Base-by-base conservation (phyloP, 495 filamentous ascomycete genomes). In the Penicillium arizonense region DNA sequence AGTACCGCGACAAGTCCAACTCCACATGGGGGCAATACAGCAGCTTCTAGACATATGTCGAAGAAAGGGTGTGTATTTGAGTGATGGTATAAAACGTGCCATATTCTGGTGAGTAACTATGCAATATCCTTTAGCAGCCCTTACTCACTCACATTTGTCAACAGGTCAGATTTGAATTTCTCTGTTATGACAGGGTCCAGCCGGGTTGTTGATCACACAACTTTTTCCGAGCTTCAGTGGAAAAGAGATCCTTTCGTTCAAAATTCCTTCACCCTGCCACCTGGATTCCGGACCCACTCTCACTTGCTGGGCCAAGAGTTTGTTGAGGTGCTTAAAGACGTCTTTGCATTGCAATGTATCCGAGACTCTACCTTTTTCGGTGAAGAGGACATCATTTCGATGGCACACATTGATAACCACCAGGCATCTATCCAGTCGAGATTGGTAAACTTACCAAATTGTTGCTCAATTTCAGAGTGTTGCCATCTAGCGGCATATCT, bases 351-450 rank as follows among this genome's bases (percentile, higher is more conserved):
- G 50, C 68, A 72, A 53, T 69, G 69, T 45, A 71, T 71, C 11
- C 67, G 69, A 44, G 67, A 73, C 9, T 46, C 55, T 33, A 28
- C 56, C 26, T 38, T 38, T 13, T 52, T 60, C 32, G 32, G 34
- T 4, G 56, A 30, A 3, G 50, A 60, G 16, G 64, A 72, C 51
- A 55, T 50, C 33, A 58, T 67, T 28, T 47, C 51, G 5, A 70
- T 74, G 63, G 56, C 59, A 28, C 57, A 64, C 41, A 61, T 72
- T 55, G 62, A 74, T 51, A 74, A 74, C 44, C 69, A 74, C 35
- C 61, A 61, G 33, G 69, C 69, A 44, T 72, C 68, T 3, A 70
- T 72, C 16, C 65, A 72, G 39, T 72, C 69, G 2, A 53, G 69
- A 24, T 62, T 74, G 9, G 55, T 65, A 14, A 40, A 46, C 46